Base-by-base conservation (phyloP, 495 filamentous ascomycete genomes). In the Daldinia grandis region DNA sequence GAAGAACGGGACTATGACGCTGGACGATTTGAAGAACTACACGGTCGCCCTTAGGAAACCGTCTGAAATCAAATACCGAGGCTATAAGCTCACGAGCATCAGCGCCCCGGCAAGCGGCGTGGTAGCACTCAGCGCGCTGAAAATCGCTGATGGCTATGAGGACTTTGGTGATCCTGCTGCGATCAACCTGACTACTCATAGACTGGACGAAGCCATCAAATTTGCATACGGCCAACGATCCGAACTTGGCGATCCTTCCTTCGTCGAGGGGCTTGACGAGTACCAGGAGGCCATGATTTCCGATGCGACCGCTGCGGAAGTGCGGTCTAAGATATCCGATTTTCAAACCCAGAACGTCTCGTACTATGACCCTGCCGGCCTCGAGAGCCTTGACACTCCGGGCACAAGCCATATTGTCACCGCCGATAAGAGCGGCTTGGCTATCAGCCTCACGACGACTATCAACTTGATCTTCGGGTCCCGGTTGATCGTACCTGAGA, bases 381-480 rank as follows among this genome's bases (percentile, higher is more conserved):
- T 92, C 14, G 85, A 88, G 61, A 87, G 82, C 50, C 79, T 90
- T 17, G 85, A 91, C 7, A 91, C 89, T 0, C 89, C 85, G 0
- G 91, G 91, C 12, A 93, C 91, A 1, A 89, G 87, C 1, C 90
- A 93, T 64, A 78, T 93, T 25, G 88, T 88, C 0, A 80, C 89
- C 2, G 84, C 86, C 1, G 92, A 94, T 70, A 81, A 83, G 30
- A 82, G 84, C 1, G 91, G 91, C 0, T 76, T 93, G 58, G 84
- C 90, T 5, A 84, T 93, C 44, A 88, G 88, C 3, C 80, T 89
- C 1, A 93, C 91, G 12, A 89, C 88, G 2, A 95, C 93, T 0
- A 83, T 96, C 57, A 96, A 96, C 77, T 79, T 93, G 15, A 79
- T 91, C 0, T 96, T 95, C 62, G 93, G 93, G 7, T 89, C 85